Evolutionary conservation across 305 asterid genomes (phyloP), one percentile per base, ranked within the genome.

Genomic region (Fraxinus angustifolia): DNA sequence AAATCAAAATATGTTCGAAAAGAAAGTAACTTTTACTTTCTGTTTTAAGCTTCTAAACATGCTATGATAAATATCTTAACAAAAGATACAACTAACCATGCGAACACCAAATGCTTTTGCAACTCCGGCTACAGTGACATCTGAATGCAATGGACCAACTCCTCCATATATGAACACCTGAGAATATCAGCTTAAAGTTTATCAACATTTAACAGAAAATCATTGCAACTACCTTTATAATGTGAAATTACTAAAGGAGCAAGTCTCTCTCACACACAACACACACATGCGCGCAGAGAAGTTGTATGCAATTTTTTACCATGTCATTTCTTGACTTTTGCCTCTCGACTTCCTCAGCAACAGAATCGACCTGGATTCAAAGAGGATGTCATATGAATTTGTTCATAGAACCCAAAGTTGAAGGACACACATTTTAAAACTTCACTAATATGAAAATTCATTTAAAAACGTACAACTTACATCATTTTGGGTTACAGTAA

Each of bases 111-210:
- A 94, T 78, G 98, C 99, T 89, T 95, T 94, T 73, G 97, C 96
- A 73, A 92, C 93, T 71, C 99, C 98, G 73, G 97, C 93, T 76
- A 93, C 81, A 17, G 97, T 90, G 80, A 90, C 91, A 85, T 95
- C 99, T 8, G 97, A 93, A 77, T 85, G 97, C 83, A 93, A 87
- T 48, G 97, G 97, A 78, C 98, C 98, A 60, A 95, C 88, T 56
- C 98, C 99, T 81, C 99, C 98, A 77, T 93, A 90, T 70, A 95
- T 88, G 90, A 95, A 93, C 82, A 95, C 97, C 99, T 94, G 89
- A 78, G 75, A 89, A 14, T 36, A 81, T 70, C 58, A 82, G 65
- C 50, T 68, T 78, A 17, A 42, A 11, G 26, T n/a, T 62, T 79
- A 70, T 68, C 17, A 26, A 58, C 21, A 48, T 75, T 53, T 7